Base-by-base conservation (phyloP, 108 stramenopile genomes). In the Skeletonema potamos region DNA sequence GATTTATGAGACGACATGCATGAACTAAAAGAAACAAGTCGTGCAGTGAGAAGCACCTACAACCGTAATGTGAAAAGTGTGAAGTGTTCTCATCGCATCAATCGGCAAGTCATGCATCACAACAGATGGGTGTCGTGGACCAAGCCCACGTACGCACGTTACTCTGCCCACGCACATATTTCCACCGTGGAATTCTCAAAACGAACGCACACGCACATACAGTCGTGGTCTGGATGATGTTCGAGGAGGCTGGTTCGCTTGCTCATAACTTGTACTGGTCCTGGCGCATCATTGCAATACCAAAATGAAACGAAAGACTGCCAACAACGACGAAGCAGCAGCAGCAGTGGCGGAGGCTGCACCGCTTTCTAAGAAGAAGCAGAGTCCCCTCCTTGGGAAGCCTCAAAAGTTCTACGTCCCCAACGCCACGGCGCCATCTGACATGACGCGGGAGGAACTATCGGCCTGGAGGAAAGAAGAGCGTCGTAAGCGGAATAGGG, bases 401-500 rank as follows among this genome's bases (percentile, higher is more conserved):
- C 44, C 44, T 18, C 44, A 46, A 18, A 46, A 46, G 17, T 17
- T 46, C 18, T 46, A 46, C 18, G 44, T 18, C 9, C 36, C 36
- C 36, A n/a, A n/a, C n/a, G 7, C 7, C 0, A 7, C 34, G 3
- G 43, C 43, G 0, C 17, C 44, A 46, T 18, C 17, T 20, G 8
- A 70, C 48, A 88, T 92, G 91, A 82, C 87, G 1, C 62, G 65
- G n/a, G 89, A 85, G 0, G 87, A 89, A 61, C 77, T 90, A 27
- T 77, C 78, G 33, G 80, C 67, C 26, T 92, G 91, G 91, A 74
- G 91, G 2, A 89, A 90, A 78, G 88, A 92, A 71, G 88, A 89
- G 30, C 85, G 91, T 11, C 87, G 91, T 7, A 86, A 88, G 32
- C 87, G 91, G 54, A 92, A 92, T 64, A 78, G 91, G 1, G 85